Conservation (phyloP, 768 basidiomycete species). For the Amyloporia xantha region DNA sequence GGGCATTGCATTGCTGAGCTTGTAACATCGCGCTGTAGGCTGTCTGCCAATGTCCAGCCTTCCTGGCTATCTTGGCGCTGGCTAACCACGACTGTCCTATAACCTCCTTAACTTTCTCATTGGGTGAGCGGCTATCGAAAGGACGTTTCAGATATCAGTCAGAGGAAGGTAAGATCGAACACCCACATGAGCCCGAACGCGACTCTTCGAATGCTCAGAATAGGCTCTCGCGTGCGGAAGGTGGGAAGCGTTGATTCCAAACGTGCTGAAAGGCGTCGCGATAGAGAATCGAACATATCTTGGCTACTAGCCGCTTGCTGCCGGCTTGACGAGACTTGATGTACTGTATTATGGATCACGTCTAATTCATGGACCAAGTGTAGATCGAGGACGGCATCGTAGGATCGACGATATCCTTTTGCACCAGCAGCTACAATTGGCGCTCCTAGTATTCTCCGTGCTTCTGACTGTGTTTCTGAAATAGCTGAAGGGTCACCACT, state of each 20-base stretch:
- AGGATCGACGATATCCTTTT: constrained; percentile 78
- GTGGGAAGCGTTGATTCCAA: constrained; percentile 78
- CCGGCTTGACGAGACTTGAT: constrained; percentile 25
- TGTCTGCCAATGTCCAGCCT: constrained; percentile 92
- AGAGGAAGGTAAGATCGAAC: background rate
- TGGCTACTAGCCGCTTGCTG: constrained; percentile 27
- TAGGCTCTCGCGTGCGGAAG: constrained; percentile 81
- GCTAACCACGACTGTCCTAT: constrained; percentile 85
- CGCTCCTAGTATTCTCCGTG: constrained; percentile 67
- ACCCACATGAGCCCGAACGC: constrained; percentile 62
- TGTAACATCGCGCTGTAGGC: constrained; percentile 95
- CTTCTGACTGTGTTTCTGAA: constrained; percentile 46
- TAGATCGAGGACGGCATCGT: constrained; percentile 79
- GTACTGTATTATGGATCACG: constrained; percentile 45
- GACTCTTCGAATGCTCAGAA: constrained; percentile 84
- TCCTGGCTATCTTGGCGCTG: constrained; percentile 94
- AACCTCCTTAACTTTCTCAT: constrained; percentile 37
- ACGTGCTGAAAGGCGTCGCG: constrained; percentile 49
- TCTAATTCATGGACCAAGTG: constrained; percentile 87
- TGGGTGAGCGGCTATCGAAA: background rate
- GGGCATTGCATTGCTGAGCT: constrained; percentile 64
- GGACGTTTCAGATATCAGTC: background rate
- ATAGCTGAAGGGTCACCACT: constrained; percentile 42
- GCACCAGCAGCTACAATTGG: constrained; percentile 78
- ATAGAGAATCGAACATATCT: constrained; percentile 37